These are phyloP conservation scores for Spinacia oleracea DNA, from an alignment of 179 eudicot species.

Conservation along the genomic window DNA sequence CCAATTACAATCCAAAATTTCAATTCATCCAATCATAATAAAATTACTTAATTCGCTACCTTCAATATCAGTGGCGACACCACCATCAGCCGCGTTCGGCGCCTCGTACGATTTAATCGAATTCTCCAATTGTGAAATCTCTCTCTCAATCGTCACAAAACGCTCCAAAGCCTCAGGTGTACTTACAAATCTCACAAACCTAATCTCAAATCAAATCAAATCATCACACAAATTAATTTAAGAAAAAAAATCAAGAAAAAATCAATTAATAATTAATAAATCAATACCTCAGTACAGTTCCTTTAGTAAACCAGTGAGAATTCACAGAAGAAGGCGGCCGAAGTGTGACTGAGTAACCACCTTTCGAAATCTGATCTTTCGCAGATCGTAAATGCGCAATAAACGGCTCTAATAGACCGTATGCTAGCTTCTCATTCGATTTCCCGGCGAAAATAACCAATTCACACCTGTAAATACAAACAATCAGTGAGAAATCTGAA, in stretches of 20 bases:
- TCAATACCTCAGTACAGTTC: conserved; percentile 60
- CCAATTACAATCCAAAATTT: neutral
- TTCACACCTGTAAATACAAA: conserved; percentile 53
- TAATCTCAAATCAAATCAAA: conserved; percentile 29
- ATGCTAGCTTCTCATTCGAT: conserved; percentile 68
- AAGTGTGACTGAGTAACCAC: conserved; percentile 78
- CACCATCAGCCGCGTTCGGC: conserved; percentile 38
- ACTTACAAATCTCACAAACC: conserved; percentile 82
- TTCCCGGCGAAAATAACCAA: conserved; percentile 71
- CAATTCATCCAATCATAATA: conserved; percentile 1
- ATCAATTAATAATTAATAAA: neutral
- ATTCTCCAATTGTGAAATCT: conserved; percentile 66
- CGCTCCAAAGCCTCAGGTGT: conserved; percentile 84
- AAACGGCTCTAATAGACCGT: conserved; percentile 73
- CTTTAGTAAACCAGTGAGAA: conserved; percentile 77
- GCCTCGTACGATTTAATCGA: conserved; percentile 57
- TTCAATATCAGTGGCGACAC: conserved; percentile 22
- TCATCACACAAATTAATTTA: neutral
- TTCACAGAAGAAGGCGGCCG: conserved; percentile 42
- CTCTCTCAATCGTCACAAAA: conserved; percentile 67
- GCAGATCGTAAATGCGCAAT: conserved; percentile 58
- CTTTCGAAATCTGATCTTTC: conserved; percentile 75
- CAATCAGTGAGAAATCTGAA: neutral
- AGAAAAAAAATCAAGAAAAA: neutral
- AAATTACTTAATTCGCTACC: conserved; percentile 22